A percentile compares a stretch with the other conserved stretches of the same genome.
Evolutionary conservation across 768 basidiomycete genomes (phyloP).

Genomic region (Rhodocollybia butyracea): DNA sequence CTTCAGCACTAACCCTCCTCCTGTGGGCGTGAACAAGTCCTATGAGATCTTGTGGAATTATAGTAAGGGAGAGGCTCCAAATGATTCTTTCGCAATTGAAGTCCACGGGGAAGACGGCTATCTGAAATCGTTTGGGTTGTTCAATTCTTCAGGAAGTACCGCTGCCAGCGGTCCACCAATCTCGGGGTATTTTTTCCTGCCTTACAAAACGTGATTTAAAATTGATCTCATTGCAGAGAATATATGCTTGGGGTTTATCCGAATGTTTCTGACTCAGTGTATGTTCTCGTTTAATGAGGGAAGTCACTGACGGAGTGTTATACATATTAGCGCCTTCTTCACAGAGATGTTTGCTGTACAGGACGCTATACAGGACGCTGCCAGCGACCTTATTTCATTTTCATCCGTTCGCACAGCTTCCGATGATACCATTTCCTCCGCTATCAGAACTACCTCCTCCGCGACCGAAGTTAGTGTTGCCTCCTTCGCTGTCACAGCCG

Average conservation of each 20-base stretch:
- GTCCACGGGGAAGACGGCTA: neutral
- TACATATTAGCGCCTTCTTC: neutral
- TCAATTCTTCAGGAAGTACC: conserved; percentile 1
- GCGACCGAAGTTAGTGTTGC: no score
- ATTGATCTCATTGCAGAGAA: neutral
- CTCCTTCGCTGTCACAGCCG: no score
- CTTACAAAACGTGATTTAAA: neutral
- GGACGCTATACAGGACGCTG: neutral
- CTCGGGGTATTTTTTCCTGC: neutral
- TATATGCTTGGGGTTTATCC: neutral
- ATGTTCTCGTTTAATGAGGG: neutral
- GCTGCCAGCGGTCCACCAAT: neutral
- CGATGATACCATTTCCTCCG: no score
- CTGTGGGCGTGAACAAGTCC: neutral
- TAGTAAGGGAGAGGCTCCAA: neutral
- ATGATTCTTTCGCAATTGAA: neutral
- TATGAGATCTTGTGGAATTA: neutral
- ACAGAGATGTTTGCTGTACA: neutral
- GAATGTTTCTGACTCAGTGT: neutral
- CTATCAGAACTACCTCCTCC: no score
- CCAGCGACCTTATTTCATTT: no score
- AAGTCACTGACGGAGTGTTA: neutral
- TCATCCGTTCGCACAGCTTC: neutral
- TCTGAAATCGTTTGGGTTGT: neutral
- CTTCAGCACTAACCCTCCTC: neutral